phyloP scores from a whole-genome alignment of 495 filamentous ascomycete genomes.

The Acidiella bohemica region DNA sequence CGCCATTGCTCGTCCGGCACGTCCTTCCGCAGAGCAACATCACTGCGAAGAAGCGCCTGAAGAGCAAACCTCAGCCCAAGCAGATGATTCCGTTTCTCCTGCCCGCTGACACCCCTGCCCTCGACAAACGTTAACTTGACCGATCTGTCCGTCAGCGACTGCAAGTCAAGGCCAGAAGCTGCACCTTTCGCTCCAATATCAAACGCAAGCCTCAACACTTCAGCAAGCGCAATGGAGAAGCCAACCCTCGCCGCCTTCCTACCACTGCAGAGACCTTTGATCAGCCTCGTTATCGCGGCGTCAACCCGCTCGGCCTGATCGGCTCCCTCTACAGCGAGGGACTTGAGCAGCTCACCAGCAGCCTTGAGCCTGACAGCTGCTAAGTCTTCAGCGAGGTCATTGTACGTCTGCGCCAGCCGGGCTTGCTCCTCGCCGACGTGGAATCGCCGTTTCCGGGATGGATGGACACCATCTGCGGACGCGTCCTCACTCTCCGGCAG shows the following conservation, averaged over 20 bases:
- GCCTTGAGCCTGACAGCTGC: constrained; percentile 29
- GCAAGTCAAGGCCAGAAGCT: constrained; percentile 31
- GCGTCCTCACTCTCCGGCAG: background rate
- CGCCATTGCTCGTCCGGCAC: constrained; percentile 41
- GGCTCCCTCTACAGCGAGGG: constrained; percentile 23
- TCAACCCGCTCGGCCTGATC: constrained; percentile 21
- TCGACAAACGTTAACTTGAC: constrained; percentile 2
- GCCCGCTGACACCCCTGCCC: constrained; percentile 18
- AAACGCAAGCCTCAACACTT: constrained; percentile 50
- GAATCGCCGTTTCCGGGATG: constrained; percentile 12
- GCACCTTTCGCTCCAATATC: background rate
- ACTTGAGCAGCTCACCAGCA: constrained; percentile 29
- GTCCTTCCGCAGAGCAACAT: constrained; percentile 48
- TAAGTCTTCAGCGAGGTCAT: constrained; percentile 28
- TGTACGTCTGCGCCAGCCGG: constrained; percentile 17
- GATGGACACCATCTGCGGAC: constrained; percentile 2
- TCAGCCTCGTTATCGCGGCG: constrained; percentile 45
- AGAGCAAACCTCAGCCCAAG: constrained; percentile 79
- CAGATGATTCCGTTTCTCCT: constrained; percentile 74
- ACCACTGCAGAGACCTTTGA: constrained; percentile 79
- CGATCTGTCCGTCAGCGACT: constrained; percentile 46
- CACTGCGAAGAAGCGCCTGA: constrained; percentile 68
- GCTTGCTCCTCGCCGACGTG: constrained; percentile 20
- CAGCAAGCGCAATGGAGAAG: constrained; percentile 81
- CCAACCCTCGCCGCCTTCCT: constrained; percentile 79